Evolutionary conservation across 352 stramenopile genomes (phyloP).

Genomic region (Globisporangium nunn): DNA sequence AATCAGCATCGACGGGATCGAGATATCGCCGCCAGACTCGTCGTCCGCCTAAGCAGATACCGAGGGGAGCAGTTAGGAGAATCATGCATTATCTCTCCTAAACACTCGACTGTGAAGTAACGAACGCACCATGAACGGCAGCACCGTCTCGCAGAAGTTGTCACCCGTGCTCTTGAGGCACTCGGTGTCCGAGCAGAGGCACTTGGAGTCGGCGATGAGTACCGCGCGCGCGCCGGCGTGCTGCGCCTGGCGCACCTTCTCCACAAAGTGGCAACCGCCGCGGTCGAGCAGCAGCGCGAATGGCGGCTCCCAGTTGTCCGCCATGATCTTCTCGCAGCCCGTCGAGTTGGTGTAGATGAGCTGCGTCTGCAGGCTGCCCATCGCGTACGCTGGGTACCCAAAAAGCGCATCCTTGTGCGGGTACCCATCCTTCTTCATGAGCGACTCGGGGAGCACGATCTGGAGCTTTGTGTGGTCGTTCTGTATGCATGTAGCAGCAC

Average conservation of each 20-base stretch:
- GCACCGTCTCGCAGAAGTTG: slow-evolving; percentile 82
- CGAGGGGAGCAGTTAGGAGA: too few relatives aligned
- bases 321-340: slow-evolving; percentile 74
- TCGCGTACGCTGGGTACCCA: slow-evolving; percentile 91
- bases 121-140: slow-evolving; percentile 68
- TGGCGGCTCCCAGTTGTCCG: slow-evolving; percentile 81
- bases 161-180: slow-evolving; percentile 65
- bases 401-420: slow-evolving; percentile 96
- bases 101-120: too few relatives aligned
- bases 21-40: slow-evolving; percentile 94
- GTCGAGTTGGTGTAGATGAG: slow-evolving; percentile 86
- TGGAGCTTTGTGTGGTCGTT: slow-evolving; percentile 87
- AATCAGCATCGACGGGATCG: slow-evolving; percentile 94
- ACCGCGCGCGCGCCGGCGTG: slow-evolving; percentile 89
- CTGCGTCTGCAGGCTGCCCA: slow-evolving; percentile 79
- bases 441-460: slow-evolving; percentile 77
- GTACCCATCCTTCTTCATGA: slow-evolving; percentile 92
- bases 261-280: slow-evolving; percentile 95
- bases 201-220: slow-evolving; percentile 96
- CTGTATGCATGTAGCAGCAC: slow-evolving; percentile 17
- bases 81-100: too few relatives aligned
- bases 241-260: slow-evolving; percentile 92
- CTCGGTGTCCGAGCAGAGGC: slow-evolving; percentile 88
- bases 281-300: slow-evolving; percentile 96
- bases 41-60: slow-evolving; percentile 86